Conservation (phyloP, 768 basidiomycete genomes). For the Russula foetens region DNA sequence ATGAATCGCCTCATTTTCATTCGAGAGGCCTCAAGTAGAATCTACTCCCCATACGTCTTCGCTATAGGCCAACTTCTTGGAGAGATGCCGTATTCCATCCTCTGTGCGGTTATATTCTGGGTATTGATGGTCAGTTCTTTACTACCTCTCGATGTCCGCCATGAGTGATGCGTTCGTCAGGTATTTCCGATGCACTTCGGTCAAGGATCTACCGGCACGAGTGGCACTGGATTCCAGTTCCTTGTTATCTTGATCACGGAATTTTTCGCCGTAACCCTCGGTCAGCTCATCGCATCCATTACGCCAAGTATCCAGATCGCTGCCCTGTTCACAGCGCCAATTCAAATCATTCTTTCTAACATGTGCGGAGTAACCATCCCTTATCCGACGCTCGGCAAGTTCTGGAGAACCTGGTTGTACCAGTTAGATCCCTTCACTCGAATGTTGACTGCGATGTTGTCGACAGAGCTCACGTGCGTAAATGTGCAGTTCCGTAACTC, state of each 20-base stretch:
- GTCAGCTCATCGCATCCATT: constrained; percentile 66
- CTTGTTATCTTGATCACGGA: constrained; percentile 66
- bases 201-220: constrained; percentile 49
- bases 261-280: constrained; percentile 63
- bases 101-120: constrained; percentile 74
- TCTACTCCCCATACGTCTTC: constrained; percentile 83
- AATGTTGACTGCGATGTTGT: constrained; percentile 65
- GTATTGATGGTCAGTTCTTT: constrained; percentile 47
- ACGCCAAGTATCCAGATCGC: constrained; percentile 65
- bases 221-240: constrained; percentile 67
- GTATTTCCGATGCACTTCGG: constrained; percentile 65
- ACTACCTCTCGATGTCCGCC: neutral
- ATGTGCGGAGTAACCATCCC: constrained; percentile 83
- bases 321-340: constrained; percentile 72
- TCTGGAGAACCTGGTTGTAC: constrained; percentile 80
- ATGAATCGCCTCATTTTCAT: constrained; percentile 43
- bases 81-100: constrained; percentile 70
- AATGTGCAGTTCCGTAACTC: neutral
- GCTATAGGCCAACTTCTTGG: constrained; percentile 75
- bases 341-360: constrained; percentile 51
- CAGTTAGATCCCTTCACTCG: constrained; percentile 65
- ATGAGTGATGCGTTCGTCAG: constrained; percentile 14
- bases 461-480: constrained; percentile 63
- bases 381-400: constrained; percentile 51
- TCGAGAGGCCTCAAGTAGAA: constrained; percentile 71